A percentile compares a stretch with the other conserved stretches of the same genome.
Evolutionary conservation across 129 eudicot species (phyloP).

Genomic region (Helichrysum umbraculigerum): DNA sequence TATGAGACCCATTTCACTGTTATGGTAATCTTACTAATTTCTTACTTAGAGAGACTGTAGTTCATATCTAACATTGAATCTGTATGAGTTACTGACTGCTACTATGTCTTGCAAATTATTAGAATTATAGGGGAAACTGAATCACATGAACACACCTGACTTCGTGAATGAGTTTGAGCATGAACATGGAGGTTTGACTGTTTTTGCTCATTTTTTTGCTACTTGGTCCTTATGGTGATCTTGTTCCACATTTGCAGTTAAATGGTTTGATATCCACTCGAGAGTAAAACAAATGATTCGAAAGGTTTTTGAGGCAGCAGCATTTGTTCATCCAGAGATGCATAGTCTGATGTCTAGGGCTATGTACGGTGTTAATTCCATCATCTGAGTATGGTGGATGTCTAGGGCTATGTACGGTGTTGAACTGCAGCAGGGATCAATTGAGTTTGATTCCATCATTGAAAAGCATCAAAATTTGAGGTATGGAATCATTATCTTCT

Average conservation of each 20-base stretch:
- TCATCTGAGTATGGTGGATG: too few species aligned
- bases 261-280: slow-evolving; percentile 81
- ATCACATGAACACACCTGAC: slow-evolving; percentile 86
- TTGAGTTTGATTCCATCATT: slow-evolving; percentile 80
- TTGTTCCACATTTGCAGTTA: slow-evolving; percentile 45
- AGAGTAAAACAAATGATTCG: slow-evolving; percentile 75
- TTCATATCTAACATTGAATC: neutral
- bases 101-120: slow-evolving; percentile 13
- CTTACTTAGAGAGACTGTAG: neutral
- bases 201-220: neutral
- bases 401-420: too few species aligned
- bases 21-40: slow-evolving; percentile 52
- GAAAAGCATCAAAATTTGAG: slow-evolving; percentile 83
- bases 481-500: slow-evolving; percentile 35
- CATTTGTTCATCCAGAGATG: slow-evolving; percentile 96
- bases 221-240: slow-evolving; percentile 10
- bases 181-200: slow-evolving; percentile 68
- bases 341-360: slow-evolving; percentile 32
- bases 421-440: slow-evolving; percentile 95
- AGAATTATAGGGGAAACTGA: slow-evolving; percentile 90
- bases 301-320: slow-evolving; percentile 85
- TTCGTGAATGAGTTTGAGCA: slow-evolving; percentile 84
- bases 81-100: neutral
- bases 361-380: neutral
- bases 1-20: slow-evolving; percentile 99